Evolutionary conservation across 129 eudicot genomes (phyloP).

Genomic region (Artemisia annua): DNA sequence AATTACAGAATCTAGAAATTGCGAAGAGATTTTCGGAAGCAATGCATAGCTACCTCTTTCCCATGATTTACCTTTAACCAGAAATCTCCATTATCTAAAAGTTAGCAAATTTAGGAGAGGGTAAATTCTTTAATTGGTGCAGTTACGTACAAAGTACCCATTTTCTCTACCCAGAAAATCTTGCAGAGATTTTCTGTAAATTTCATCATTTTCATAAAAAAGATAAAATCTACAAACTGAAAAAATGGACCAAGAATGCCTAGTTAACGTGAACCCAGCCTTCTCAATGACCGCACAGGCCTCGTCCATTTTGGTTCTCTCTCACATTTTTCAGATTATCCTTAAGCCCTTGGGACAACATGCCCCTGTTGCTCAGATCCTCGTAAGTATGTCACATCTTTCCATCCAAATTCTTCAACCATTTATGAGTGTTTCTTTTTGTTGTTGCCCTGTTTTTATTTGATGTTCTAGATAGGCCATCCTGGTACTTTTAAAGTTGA

Average conservation of each 20-base stretch:
- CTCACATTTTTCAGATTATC: conserved; percentile 72
- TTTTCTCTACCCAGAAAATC: background rate
- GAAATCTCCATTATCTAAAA: background rate
- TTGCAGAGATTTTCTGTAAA: background rate
- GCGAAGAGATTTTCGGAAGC: background rate
- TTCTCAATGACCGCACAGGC: conserved; percentile 74
- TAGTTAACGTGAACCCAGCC: conserved; percentile 58
- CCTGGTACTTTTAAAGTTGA: no score
- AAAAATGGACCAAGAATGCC: conserved; percentile 1
- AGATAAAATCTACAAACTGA: background rate
- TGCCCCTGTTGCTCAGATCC: conserved; percentile 78
- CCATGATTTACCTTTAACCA: background rate
- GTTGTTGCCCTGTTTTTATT: background rate
- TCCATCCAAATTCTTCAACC: background rate
- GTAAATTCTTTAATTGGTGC: background rate
- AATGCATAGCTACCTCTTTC: background rate
- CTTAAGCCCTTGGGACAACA: conserved; percentile 81
- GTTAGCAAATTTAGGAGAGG: background rate
- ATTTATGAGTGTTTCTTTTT: background rate
- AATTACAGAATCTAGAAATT: background rate
- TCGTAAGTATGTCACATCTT: conserved; percentile 80
- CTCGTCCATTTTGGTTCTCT: conserved; percentile 74
- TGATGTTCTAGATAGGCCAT: no score
- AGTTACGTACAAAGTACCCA: background rate
- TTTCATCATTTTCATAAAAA: background rate